These are phyloP conservation scores for Leishmania major DNA, from an alignment of 208 protist genomes.

Conservation along the genomic window DNA sequence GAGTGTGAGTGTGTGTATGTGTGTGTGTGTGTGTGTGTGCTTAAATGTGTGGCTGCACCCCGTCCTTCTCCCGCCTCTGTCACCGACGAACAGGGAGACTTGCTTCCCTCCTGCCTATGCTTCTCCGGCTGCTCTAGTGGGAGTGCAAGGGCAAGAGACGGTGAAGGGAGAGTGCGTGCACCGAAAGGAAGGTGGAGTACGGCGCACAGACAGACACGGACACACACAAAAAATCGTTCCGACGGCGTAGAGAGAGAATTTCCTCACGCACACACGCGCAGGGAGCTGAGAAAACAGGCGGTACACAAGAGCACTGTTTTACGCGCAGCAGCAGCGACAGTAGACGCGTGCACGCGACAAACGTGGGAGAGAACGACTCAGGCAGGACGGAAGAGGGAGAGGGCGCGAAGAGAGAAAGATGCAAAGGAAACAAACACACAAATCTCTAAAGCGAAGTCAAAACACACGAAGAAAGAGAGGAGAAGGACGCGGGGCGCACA, in stretches of 20 bases:
- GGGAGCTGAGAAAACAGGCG: not conserved
- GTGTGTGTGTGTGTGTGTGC: not conserved
- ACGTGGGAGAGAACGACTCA: not conserved
- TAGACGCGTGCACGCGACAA: not conserved
- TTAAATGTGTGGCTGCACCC: not conserved
- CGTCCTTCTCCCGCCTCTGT: not conserved
- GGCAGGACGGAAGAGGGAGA: not conserved
- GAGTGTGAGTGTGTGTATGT: too few species aligned
- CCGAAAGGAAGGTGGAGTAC: not conserved
- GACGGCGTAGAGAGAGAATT: not conserved
- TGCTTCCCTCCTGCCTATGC: not conserved
- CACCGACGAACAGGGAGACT: not conserved
- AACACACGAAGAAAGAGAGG: not conserved
- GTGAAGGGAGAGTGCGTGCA: not conserved
- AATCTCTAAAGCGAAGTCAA: not conserved
- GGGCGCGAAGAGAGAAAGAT: slow-evolving; percentile 2
- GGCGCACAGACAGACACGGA: too few species aligned
- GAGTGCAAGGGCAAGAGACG: not conserved
- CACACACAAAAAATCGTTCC: not conserved
- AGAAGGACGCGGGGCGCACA: not conserved
- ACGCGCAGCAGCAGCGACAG: not conserved
- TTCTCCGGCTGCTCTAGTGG: not conserved
- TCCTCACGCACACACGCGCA: not conserved
- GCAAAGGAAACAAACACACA: not conserved
- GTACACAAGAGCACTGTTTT: not conserved